Base-by-base conservation (phyloP, 495 filamentous ascomycete species). In the Filosporella fistucella region DNA sequence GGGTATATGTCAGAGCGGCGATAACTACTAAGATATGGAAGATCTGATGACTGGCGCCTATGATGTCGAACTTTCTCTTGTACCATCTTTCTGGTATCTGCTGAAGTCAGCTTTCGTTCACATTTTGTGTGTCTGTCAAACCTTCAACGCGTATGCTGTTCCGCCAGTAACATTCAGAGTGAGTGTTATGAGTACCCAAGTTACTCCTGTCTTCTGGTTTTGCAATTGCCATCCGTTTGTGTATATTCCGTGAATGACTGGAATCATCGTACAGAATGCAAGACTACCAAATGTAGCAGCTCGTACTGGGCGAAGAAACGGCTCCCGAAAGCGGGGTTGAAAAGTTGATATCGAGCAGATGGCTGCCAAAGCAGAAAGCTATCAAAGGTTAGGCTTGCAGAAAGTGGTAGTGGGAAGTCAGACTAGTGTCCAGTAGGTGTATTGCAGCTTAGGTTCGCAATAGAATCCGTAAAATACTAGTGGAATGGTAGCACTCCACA, bases 401-500 rank as follows among this genome's bases (percentile, higher is more conserved):
- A 14, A 4, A 35, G 4, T n/a, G 13, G 18, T 12, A 35, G 6
- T 35, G 13, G 32, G n/a, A 16, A 35, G 32, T 14, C 41, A 29
- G 3, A 37, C 32, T 23, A 65, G 42, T 32, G 39, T 14, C 62
- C 65, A 72, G 59, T 77, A 77, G 0, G 47, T 3, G 3, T 47
- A 44, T 24, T 67, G 68, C 1, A 69, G 48, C 11, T 13, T n/a
- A 0, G 55, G 51, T 24, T 66, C 49, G 49, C 69, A 71, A 32
- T 63, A 61, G 54, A 79, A 75, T 40, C 64, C 66, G 54, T 76
- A 79, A 53, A 76, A 75, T 8, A 76, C 65, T 7, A 69, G 67
- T 9, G 76, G 72, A 12, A 78, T 58, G 43, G 68, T 70, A 14
- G 74, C 67, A 13, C 68, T 63, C 69, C 71, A 77, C 68, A 78